Evolutionary conservation across 1,284 basidiomycete species (phyloP), one percentile per base, ranked within the genome.

Genomic region (Cryptococcus sp.): DNA sequence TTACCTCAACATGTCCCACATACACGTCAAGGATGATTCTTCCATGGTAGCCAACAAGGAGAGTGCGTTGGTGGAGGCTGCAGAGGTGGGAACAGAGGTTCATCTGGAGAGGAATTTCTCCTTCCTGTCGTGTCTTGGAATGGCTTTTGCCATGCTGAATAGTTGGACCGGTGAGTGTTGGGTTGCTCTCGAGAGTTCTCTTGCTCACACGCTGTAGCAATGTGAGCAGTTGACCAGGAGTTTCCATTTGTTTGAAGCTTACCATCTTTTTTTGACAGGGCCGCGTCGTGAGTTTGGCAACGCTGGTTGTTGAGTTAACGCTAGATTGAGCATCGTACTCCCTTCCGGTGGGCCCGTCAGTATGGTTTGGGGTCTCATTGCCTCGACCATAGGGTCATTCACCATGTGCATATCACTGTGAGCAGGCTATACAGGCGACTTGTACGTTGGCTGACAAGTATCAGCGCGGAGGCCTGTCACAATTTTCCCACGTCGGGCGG

Each of bases 291-390:
- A 37, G 35, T 31, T 31, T 7, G 7, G 18, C 35, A 33, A 33
- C 11, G 32, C 18, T 37, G 10, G 9, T 19, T 9, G 10, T 37
- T 31, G 14, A 7, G 24, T 24, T 41, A 12, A 24, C 22, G 28
- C 39, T 41, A 41, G 53, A 2, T 54, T 61, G 34, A 37, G 38
- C 36, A 22, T 61, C 39, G 48, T 62, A n/a, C 59, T 72, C n/a
- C 37, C 62, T 14, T 64, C 64, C 1, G 70, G 69, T 7, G 70
- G 69, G 0, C 57, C 62, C 12, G 57, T 62, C 9, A 60, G 64
- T 0, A 61, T 69, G 43, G 52, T 69, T 16, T 72, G 65, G 65
- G 70, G 70, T 6, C 54, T 71, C 19, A 24, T 68, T 18, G 59
- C 62, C 11, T 59, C 65, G 1, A 57, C 60, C 0, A 6, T 58